A percentile compares a stretch with the other conserved stretches of the same genome.
phyloP scores from a whole-genome alignment of 345 rosid genomes.

The Populus ilicifolia region DNA sequence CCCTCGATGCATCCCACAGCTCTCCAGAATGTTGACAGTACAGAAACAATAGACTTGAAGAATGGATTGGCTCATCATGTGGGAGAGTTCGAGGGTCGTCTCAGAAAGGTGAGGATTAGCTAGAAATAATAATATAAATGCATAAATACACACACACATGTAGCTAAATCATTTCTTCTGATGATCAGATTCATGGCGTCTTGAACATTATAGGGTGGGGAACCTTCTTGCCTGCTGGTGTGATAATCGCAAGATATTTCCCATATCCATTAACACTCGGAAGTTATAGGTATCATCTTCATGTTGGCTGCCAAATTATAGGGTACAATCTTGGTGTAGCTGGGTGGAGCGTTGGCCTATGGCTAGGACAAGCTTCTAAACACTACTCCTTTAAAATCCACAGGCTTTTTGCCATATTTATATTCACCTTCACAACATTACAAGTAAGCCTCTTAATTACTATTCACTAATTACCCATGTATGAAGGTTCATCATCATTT shows the following conservation, averaged over 20 bases:
- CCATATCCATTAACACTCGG: constrained; percentile 20
- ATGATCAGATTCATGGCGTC: constrained; percentile 44
- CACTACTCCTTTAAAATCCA: constrained; percentile 35
- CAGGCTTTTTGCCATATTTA: constrained; percentile 32
- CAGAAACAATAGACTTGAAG: constrained; percentile 30
- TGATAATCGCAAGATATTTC: constrained; percentile 43
- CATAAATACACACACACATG: neutral
- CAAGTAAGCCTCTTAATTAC: constrained; percentile 29
- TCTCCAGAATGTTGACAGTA: constrained; percentile 43
- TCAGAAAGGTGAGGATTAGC: constrained; percentile 31
- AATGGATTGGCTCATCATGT: neutral
- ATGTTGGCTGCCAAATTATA: constrained; percentile 34
- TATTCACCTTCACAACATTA: constrained; percentile 42
- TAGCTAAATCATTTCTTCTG: neutral
- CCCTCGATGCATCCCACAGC: constrained; percentile 33
- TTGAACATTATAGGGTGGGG: constrained; percentile 58
- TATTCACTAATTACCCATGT: neutral
- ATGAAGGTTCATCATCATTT: too few species aligned
- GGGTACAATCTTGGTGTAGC: constrained; percentile 41
- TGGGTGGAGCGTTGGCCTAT: constrained; percentile 44
- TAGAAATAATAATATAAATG: neutral
- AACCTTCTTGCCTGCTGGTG: constrained; percentile 42
- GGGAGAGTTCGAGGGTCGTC: neutral
- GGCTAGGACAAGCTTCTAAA: constrained; percentile 39
- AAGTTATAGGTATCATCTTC: constrained; percentile 21